Base-by-base conservation (phyloP, 2,329 filamentous ascomycete species). In the Hortaea sp. region DNA sequence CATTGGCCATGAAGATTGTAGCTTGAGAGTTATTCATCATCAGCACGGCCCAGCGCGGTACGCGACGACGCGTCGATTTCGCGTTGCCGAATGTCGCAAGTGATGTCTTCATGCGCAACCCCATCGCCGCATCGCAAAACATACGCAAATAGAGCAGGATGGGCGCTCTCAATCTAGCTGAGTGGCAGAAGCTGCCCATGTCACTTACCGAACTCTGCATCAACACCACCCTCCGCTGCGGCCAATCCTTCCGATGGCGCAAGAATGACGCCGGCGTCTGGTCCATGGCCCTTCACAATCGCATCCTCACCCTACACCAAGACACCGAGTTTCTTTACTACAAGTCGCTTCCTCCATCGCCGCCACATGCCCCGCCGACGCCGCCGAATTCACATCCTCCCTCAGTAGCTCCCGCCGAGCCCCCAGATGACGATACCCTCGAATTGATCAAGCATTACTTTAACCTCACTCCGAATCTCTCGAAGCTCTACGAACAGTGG, bases 171-270 rank as follows among this genome's bases (percentile, higher is more conserved):
- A 74, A 73, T 29, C 71, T 79, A n/a, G 74, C 82, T 11, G 84
- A 87, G 63, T 98, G 92, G 92, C 80, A 80, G 53, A 94, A 86
- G 69, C 70, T 98, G 55, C 88, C 92, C 27, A 71, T 95, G 37
- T 85, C 75, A 50, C 69, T 95, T 31, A 78, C 82, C 4, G 92
- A 98, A 63, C 77, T 98, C 4, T 95, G 88, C 63, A 88, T 98
- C 54, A 88, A 95, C 58, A 98, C 90, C 0, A 95, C 88, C 0
- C 72, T 98, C 31, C 82, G 90, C 51, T 98, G 92, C 64, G 92
- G 92, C 3, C 92, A 98, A 65, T 95, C 90, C 0, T 98, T 98
- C 56, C 70, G 90, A 71, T 98, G 92, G 92, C 84, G 83, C 51
- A 88, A 89, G 62, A 79, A 87, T 42, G 77, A 75, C 42, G 70